Conservation (phyloP, 1,139 yeast species). For the Keqinozyma sinolaborantium region DNA sequence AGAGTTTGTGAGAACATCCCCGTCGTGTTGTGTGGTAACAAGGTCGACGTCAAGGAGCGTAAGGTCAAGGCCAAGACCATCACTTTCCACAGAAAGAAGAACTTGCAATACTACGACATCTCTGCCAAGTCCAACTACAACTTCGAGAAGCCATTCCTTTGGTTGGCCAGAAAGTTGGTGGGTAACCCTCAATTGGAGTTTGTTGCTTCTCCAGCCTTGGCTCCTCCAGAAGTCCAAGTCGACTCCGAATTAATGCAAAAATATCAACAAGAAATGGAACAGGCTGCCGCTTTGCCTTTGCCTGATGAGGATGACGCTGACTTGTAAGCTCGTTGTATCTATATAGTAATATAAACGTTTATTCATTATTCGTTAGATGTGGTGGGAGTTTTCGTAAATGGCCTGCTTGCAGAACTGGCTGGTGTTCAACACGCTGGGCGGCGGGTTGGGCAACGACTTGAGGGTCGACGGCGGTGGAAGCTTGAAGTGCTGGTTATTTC, state of each 20-base stretch:
- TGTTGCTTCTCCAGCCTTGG: conserved; percentile 98
- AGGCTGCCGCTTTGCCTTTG: conserved; percentile 98
- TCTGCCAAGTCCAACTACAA: conserved; percentile 99
- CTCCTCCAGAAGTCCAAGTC: conserved; percentile 99
- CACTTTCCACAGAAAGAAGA: conserved; percentile 99
- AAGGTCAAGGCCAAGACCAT: conserved; percentile 99
- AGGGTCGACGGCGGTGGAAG: conserved; percentile 36
- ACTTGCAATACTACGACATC: conserved; percentile 98
- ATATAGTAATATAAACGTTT: neutral
- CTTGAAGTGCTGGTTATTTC: conserved; percentile 13
- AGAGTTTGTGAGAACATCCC: conserved; percentile 99
- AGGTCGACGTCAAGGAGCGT: conserved; percentile 99
- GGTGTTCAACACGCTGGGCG: conserved; percentile 27
- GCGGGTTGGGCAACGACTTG: conserved; percentile 30
- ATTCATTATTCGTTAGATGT: neutral
- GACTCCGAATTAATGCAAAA: conserved; percentile 95
- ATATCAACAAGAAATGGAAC: conserved; percentile 99
- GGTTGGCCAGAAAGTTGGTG: conserved; percentile 99
- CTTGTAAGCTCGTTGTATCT: conserved; percentile 47
- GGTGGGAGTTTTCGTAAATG: conserved; percentile 10
- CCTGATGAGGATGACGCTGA: conserved; percentile 99
- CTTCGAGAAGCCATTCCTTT: conserved; percentile 99
- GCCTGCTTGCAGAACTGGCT: conserved; percentile 13
- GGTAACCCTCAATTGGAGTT: conserved; percentile 98
- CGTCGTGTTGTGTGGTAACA: conserved; percentile 98